Evolutionary conservation across 169 alveolate species (phyloP).

Genomic region (Ophryocystis elektroscirrha): DNA sequence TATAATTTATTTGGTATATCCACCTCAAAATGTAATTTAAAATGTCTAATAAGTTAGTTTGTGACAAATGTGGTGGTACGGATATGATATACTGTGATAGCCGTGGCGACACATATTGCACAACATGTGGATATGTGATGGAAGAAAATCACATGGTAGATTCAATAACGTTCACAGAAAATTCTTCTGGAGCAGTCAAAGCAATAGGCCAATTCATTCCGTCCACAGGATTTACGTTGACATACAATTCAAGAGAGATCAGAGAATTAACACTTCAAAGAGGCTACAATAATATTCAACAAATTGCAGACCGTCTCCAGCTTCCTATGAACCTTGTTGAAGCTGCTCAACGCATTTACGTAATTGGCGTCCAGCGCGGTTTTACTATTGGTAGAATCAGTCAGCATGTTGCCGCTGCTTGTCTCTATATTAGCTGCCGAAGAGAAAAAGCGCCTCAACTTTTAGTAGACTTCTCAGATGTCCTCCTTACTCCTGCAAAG

Average conservation of each 20-base stretch:
- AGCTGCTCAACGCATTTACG: constrained; percentile 61
- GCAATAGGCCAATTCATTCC: constrained; percentile 6
- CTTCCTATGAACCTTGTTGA: constrained; percentile 50
- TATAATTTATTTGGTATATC: constrained; percentile 2
- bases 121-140: constrained; percentile 22
- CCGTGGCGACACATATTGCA: constrained; percentile 19
- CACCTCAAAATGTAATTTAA: constrained; percentile 9
- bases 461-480: constrained; percentile 77
- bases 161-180: constrained; percentile 14
- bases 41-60: neutral
- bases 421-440: constrained; percentile 72
- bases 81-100: constrained; percentile 11
- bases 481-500: constrained; percentile 59
- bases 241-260: constrained; percentile 3
- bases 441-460: constrained; percentile 69
- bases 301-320: constrained; percentile 42
- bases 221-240: constrained; percentile 1
- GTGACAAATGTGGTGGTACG: constrained; percentile 18
- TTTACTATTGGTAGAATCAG: constrained; percentile 76
- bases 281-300: constrained; percentile 5
- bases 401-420: constrained; percentile 71
- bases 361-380: constrained; percentile 70
- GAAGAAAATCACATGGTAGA: constrained; percentile 14
- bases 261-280: constrained; percentile 5
- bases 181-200: constrained; percentile 11